These are phyloP conservation scores for Globisporangium paddicum DNA, from an alignment of 352 stramenopile genomes.

Conservation along the genomic window DNA sequence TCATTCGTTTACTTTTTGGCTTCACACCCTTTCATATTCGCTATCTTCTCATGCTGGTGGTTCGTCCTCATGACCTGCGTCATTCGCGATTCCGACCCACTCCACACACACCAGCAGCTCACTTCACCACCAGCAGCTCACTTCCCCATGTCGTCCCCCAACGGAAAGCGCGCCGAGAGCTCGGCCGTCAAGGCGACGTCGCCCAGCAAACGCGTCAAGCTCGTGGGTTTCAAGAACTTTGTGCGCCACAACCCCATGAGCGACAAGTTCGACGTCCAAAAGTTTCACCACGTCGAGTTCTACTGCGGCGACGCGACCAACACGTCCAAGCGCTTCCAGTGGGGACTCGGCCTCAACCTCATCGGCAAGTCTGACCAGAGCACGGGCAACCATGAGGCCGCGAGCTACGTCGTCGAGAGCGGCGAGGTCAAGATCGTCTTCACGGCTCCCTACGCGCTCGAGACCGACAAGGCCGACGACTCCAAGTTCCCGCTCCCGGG, in stretches of 20 bases:
- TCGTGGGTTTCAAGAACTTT: constrained; percentile 77
- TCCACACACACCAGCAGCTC: constrained; percentile 1
- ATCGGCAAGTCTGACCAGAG: constrained; percentile 84
- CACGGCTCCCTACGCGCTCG: constrained; percentile 82
- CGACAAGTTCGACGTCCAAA: constrained; percentile 71
- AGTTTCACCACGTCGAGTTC: constrained; percentile 87
- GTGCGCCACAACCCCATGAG: constrained; percentile 69
- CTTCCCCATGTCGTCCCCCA: constrained; percentile 1
- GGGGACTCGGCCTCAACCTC: constrained; percentile 78
- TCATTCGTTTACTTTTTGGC: constrained; percentile 13
- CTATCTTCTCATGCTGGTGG: not conserved
- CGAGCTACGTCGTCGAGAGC: constrained; percentile 84
- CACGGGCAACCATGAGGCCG: constrained; percentile 82
- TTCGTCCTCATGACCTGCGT: not conserved
- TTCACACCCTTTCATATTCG: constrained; percentile 5
- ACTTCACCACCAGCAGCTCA: not conserved
- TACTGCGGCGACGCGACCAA: constrained; percentile 81
- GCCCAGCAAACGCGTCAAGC: constrained; percentile 45
- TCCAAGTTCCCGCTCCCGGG: constrained; percentile 49
- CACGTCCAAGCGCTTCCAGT: constrained; percentile 70
- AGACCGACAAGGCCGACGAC: constrained; percentile 53
- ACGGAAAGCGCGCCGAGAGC: constrained; percentile 7
- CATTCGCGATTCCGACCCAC: constrained; percentile 4
- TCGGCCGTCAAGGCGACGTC: not conserved
- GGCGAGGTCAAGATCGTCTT: constrained; percentile 83